Base-by-base conservation (phyloP, 2,329 filamentous ascomycete genomes). In the Colletotrichum lupini region DNA sequence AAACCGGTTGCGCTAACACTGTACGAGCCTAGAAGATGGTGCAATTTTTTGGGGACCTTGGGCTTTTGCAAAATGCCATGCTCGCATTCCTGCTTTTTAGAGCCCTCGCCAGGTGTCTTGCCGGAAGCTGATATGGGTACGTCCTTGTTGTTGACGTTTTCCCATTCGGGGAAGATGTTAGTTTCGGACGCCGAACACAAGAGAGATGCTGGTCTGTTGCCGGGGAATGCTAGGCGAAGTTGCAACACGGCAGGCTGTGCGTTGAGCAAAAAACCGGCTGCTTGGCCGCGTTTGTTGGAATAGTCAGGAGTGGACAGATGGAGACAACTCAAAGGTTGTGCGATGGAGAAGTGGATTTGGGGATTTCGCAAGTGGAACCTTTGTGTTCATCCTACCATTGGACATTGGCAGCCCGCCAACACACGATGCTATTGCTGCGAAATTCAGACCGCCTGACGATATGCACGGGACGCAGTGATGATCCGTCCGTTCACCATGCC, bases 41-140 rank as follows among this genome's bases (percentile, higher is more conserved):
- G 32, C 55, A 53, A 53, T 37, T 16, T 37, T 61, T 56, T n/a
- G 55, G 19, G 22, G 60, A 14, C 22, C 14, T 42, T 37, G 46
- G n/a, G 49, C 22, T 28, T 64, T 65, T 64, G 32, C 22, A 55
- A 60, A 73, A 65, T 73, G 67, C 67, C 67, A 73, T 70, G n/a
- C 12, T 32, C 12, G 24, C 70, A 65, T 70, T 73, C 60, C 60
- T 70, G 56, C n/a, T 37, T 37, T 55, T 24, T n/a, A 22, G 32
- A 42, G 53, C 19, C 35, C 32, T 14, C 59, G 22, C 28, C 60
- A 66, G n/a, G 59, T 70, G 67, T 55, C 66, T 60, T 60, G 46
- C 67, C 16, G 59, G 60, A 62, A 49, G 1, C 30, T 46, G 16
- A 53, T 30, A 32, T 14, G 8, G 49, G 53, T 24, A 22, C 49